Percentiles rank a stretch among this genome's conserved stretches.
Conservation (phyloP, 2,329 filamentous ascomycete species). For the Leptosphaerulina australis region DNA sequence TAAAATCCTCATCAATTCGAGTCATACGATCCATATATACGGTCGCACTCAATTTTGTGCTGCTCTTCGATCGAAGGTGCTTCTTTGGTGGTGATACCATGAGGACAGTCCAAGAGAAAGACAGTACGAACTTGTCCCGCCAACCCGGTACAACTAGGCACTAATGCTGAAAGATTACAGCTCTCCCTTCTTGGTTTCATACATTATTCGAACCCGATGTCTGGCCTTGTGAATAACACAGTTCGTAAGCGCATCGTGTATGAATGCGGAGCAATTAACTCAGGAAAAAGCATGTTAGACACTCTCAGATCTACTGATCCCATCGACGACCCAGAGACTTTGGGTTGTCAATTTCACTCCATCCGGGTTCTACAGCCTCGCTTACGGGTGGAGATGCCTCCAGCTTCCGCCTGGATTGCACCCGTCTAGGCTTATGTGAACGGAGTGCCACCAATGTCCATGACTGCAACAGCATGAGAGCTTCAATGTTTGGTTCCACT, state of each 20-base stretch:
- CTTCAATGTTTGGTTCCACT: background rate
- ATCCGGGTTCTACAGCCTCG: background rate
- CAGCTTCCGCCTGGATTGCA: conserved; percentile 5
- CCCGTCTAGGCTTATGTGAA: background rate
- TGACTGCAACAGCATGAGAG: background rate
- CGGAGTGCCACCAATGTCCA: background rate
- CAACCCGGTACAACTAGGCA: background rate
- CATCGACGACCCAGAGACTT: background rate
- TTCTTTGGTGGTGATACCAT: background rate
- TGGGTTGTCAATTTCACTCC: background rate
- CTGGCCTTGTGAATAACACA: too few species aligned
- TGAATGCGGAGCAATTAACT: background rate
- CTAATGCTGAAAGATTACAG: background rate
- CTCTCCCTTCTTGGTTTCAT: too few species aligned
- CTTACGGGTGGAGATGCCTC: background rate
- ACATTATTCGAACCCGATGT: too few species aligned
- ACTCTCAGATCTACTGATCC: background rate
- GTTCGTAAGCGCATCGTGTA: background rate
- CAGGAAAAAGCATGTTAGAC: background rate
- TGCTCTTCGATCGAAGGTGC: background rate
- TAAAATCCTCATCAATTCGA: background rate
- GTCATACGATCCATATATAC: background rate
- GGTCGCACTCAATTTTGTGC: background rate
- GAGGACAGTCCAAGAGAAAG: background rate
- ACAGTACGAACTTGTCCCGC: background rate